These are phyloP conservation scores for Nemania sp. DNA, from an alignment of 2,329 filamentous ascomycete species.

Conservation along the genomic window DNA sequence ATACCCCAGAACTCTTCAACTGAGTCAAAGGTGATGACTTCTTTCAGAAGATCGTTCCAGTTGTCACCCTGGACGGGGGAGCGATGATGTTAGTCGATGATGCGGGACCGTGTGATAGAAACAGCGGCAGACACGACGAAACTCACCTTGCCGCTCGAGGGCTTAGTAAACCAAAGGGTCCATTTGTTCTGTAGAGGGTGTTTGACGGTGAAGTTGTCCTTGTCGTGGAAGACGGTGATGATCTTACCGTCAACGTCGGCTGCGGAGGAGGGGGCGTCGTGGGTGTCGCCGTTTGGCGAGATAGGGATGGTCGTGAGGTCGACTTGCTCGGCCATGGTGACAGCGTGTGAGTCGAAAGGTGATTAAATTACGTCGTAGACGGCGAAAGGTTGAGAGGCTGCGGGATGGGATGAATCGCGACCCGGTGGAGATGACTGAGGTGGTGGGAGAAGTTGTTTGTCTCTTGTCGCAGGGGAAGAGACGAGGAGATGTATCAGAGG, in stretches of 20 bases:
- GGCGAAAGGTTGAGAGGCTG: background rate
- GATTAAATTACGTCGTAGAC: background rate
- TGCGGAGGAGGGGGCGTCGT: conserved; percentile 51
- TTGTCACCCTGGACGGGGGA: conserved; percentile 76
- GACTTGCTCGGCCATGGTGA: conserved; percentile 59
- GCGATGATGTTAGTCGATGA: background rate
- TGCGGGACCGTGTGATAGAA: background rate
- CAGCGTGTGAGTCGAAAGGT: background rate
- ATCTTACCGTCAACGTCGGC: conserved; percentile 61
- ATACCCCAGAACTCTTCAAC: conserved; percentile 99
- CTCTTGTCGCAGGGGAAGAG: conserved; percentile 5
- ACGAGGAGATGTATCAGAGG: background rate
- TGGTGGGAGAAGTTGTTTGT: background rate
- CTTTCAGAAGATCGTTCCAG: conserved; percentile 97
- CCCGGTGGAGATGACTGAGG: background rate
- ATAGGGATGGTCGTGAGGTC: conserved; percentile 71
- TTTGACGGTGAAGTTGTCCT: conserved; percentile 99
- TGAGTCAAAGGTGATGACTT: conserved; percentile 97
- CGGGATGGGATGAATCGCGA: background rate
- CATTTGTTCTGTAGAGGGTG: conserved; percentile 96
- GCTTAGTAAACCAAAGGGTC: conserved; percentile 99
- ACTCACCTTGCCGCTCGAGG: conserved; percentile 87
- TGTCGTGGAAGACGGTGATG: conserved; percentile 96
- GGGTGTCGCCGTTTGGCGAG: conserved; percentile 65
- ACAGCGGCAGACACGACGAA: background rate